Evolutionary conservation across 805 yeast species (phyloP), one percentile per base, ranked within the genome.

Genomic region (Sungouiozyma ichnusensis): DNA sequence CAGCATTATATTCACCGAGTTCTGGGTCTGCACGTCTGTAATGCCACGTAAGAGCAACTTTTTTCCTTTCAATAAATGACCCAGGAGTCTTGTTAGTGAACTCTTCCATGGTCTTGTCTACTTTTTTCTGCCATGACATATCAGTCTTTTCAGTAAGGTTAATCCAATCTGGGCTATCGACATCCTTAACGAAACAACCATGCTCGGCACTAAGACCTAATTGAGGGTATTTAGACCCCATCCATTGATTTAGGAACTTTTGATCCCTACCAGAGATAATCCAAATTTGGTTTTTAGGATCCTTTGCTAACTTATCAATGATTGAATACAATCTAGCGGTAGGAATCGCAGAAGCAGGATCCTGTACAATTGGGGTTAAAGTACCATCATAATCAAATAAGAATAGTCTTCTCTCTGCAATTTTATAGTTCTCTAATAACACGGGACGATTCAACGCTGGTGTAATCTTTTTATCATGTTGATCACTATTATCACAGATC

Each of bases 311-410:
- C 24, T 69, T 66, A 20, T 73, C 68, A 44, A 92, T 62, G 11
- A 82, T 75, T 7, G 68, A 62, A 41, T 76, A 69, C 36, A 92
- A 68, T 50, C 81, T 72, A 3, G 80, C 78, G 1, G 95, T 79
- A 2, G 99, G 98, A 35, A 92, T 83, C 0, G 98, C 98, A 0
- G 97, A 97, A n/a, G 90, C 86, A 2, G 99, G 99, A 53, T 92
- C 97, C 33, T 78, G 74, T 3, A 92, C 98, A 56, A 92, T 92
- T 13, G 97, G 97, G 0, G 98, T 86, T 51, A 92, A 69, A 1
- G 99, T 92, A 20, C 99, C 99, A 60, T 92, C 99, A 60, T 92
- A 92, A 64, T 92, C 99, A 64, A 92, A 88, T 52, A 92, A 62
- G 53, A 92, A 86, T 44, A 92, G 64, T 47, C 97, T 73, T 52